A percentile compares a stretch with the other conserved stretches of the same genome.
phyloP scores from a whole-genome alignment of 2,329 filamentous ascomycete genomes.

The Monosporascus sp. region DNA sequence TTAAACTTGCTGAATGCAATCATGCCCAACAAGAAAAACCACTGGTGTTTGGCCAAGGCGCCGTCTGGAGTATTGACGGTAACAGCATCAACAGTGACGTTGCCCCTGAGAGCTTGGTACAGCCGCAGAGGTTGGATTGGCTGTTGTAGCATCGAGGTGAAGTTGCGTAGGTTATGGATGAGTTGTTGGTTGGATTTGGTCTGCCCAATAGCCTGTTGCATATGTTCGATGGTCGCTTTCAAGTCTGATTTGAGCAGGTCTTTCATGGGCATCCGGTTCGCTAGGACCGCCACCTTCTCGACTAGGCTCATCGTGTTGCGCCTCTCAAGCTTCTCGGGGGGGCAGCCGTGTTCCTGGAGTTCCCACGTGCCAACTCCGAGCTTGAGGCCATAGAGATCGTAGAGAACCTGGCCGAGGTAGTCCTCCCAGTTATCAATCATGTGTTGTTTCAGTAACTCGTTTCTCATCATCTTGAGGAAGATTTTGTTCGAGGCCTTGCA shows the following conservation, averaged over 20 bases:
- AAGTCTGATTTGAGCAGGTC: slow-evolving; percentile 89
- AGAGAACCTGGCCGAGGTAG: slow-evolving; percentile 80
- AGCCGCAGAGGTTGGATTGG: slow-evolving; percentile 77
- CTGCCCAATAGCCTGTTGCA: slow-evolving; percentile 79
- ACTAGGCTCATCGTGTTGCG: slow-evolving; percentile 75
- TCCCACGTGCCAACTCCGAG: slow-evolving; percentile 63
- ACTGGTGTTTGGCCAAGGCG: slow-evolving; percentile 71
- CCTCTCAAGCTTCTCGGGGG: slow-evolving; percentile 70
- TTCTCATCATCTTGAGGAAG: slow-evolving; percentile 83
- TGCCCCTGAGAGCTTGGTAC: slow-evolving; percentile 74
- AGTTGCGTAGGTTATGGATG: slow-evolving; percentile 80
- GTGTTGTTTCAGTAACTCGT: slow-evolving; percentile 72
- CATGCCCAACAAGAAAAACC: slow-evolving; percentile 89
- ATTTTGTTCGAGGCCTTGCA: slow-evolving; percentile 82
- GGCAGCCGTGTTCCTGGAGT: slow-evolving; percentile 74
- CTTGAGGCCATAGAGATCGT: slow-evolving; percentile 76
- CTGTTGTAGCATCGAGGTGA: slow-evolving; percentile 74
- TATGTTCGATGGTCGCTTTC: slow-evolving; percentile 84
- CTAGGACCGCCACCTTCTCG: slow-evolving; percentile 76
- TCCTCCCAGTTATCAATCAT: slow-evolving; percentile 77
- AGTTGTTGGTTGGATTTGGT: slow-evolving; percentile 75
- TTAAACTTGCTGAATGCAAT: slow-evolving; percentile 83
- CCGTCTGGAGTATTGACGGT: slow-evolving; percentile 64
- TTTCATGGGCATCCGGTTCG: slow-evolving; percentile 79
- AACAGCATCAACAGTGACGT: slow-evolving; percentile 67